Conservation (phyloP, 2,329 filamentous ascomycete species). For the Cadophora gregata region DNA sequence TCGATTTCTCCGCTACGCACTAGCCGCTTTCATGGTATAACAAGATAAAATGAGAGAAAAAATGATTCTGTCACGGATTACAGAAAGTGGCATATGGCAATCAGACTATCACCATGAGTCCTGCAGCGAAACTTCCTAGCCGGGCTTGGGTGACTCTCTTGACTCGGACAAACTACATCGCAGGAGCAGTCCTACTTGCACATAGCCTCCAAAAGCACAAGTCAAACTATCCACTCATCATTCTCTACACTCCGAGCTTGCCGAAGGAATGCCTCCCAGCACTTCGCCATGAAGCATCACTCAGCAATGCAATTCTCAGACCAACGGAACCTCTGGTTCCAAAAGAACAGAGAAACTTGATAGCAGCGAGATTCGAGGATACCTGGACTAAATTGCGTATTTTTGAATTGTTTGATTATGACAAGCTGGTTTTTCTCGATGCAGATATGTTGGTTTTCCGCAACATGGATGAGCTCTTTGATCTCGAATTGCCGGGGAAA, state of each 20-base stretch:
- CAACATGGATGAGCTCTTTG: conserved; percentile 92
- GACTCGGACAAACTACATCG: conserved; percentile 79
- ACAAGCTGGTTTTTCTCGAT: conserved; percentile 80
- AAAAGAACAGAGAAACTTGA: conserved; percentile 61
- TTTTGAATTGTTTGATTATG: conserved; percentile 74
- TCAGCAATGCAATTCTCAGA: conserved; percentile 69
- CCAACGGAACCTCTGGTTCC: conserved; percentile 74
- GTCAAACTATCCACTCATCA: conserved; percentile 77
- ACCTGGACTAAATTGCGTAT: conserved; percentile 86
- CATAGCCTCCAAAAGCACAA: conserved; percentile 69
- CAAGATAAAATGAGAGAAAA: no score
- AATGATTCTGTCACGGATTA: no score
- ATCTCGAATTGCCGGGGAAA: conserved; percentile 67
- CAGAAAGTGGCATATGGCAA: no score
- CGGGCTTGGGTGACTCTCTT: conserved; percentile 77
- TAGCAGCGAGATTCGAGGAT: conserved; percentile 82
- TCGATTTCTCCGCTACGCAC: not conserved
- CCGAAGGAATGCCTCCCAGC: conserved; percentile 54
- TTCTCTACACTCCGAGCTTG: conserved; percentile 78
- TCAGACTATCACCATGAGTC: not conserved
- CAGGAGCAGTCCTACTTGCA: conserved; percentile 79
- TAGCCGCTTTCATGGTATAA: not conserved
- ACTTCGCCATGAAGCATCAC: conserved; percentile 66
- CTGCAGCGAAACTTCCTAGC: conserved; percentile 7
- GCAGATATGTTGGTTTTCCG: conserved; percentile 81